phyloP scores from a whole-genome alignment of 129 eudicot species.

The Artemisia argyi region DNA sequence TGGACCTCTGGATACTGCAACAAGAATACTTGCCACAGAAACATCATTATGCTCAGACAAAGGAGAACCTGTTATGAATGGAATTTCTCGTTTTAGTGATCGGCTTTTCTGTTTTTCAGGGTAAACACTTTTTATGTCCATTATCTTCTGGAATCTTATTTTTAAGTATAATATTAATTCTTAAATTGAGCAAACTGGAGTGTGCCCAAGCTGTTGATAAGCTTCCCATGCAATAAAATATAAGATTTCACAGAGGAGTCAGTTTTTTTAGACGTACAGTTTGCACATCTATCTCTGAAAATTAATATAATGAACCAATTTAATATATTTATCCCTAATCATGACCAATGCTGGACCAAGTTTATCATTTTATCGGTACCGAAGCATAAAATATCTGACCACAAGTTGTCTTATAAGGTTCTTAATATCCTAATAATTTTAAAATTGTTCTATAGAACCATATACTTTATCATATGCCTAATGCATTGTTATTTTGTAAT shows the following conservation, averaged over 20 bases:
- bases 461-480: conserved; percentile 5
- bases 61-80: conserved; percentile 35
- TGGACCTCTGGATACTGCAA: conserved; percentile 72
- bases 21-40: conserved; percentile 42
- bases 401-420: neutral
- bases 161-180: neutral
- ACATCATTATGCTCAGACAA: conserved; percentile 40
- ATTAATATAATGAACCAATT: too few species aligned
- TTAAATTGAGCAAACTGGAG: neutral
- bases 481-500: conserved; percentile 6
- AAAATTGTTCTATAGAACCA: neutral
- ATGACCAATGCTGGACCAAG: too few species aligned
- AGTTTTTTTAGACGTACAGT: too few species aligned
- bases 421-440: neutral
- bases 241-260: too few species aligned
- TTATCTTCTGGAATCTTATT: neutral
- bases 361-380: too few species aligned
- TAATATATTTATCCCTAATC: too few species aligned
- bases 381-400: neutral
- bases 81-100: conserved; percentile 49
- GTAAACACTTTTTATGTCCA: conserved; percentile 43
- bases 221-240: too few species aligned
- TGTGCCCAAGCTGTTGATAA: neutral
- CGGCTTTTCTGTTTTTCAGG: conserved; percentile 80
- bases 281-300: too few species aligned